phyloP scores from a whole-genome alignment of 139 green algal genomes.

The Closterium sp. region DNA sequence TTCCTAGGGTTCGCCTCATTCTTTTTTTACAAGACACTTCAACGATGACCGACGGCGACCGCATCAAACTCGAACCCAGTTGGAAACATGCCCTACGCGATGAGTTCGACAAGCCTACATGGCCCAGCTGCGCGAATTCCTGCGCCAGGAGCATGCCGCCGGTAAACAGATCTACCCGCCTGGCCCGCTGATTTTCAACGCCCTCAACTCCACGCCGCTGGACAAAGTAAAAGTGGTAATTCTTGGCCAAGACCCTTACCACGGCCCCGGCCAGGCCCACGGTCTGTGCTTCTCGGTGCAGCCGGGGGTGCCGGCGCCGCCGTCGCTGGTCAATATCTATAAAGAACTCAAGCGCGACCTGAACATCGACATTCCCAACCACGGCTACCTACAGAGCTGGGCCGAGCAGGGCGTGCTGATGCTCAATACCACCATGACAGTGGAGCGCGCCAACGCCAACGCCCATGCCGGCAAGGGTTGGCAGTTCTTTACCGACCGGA shows the following conservation, averaged over 20 bases:
- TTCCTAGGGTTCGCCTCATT: no score
- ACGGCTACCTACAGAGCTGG: conserved; percentile 70
- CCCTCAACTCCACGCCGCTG: conserved; percentile 45
- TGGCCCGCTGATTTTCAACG: conserved; percentile 68
- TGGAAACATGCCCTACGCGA: background rate
- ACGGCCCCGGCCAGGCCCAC: conserved; percentile 78
- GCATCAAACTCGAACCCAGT: background rate
- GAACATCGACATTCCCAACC: conserved; percentile 32
- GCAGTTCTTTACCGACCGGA: no score
- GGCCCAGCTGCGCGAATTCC: conserved; percentile 22
- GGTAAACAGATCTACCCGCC: conserved; percentile 68
- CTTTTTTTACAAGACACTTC: no score
- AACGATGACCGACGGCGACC: no score
- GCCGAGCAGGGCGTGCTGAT: conserved; percentile 75
- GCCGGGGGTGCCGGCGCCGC: conserved; percentile 49
- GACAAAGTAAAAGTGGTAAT: conserved; percentile 52
- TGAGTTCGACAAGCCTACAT: conserved; percentile 26
- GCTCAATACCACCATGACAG: conserved; percentile 85
- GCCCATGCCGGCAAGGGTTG: no score
- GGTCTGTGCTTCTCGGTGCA: conserved; percentile 90
- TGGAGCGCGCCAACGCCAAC: background rate
- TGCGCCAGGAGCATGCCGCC: conserved; percentile 1
- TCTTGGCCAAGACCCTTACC: conserved; percentile 82
- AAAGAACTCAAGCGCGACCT: conserved; percentile 74
- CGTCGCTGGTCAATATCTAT: conserved; percentile 60